Evolutionary conservation across 345 rosid species (phyloP), one percentile per base, ranked within the genome.

Genomic region (Jatropha curcas): DNA sequence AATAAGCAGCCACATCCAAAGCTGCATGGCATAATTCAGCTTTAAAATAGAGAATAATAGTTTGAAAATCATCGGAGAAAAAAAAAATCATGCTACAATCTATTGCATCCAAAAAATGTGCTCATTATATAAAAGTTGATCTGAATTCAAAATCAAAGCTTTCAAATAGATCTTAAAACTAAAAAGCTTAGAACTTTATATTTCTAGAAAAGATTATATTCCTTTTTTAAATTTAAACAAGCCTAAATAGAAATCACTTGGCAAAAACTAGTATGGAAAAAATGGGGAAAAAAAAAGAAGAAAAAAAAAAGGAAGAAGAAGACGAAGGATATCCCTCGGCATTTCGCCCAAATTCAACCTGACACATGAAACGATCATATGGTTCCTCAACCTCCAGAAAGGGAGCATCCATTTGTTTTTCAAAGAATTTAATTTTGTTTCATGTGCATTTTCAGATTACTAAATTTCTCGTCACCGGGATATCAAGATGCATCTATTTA

Each of bases 381-480:
- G 74, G 77, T 67, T 76, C 80, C 74, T 75, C 83, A 53, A 80
- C 77, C 83, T 68, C 64, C 10, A 25, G 24, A 57, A 60, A 72
- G 83, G 74, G 83, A 76, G 83, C 79, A 28, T 71, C 68, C 70
- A 14, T 51, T 52, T 34, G n/a, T n/a, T 50, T n/a, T 17, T 8
- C 13, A 11, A 8, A 5, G 3, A 34, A 61, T 8, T 8, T 41
- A 33, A 9, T 45, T 12, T 6, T 57, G 5, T 24, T 71, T 48
- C 73, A 71, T 35, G 73, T 48, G 19, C 71, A 31, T 62, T 20
- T 71, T 76, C 77, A n/a, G 77, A 80, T 80, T 80, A 80, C 83
- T 76, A 80, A 80, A 80, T n/a, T 27, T 71, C 17, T 80, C 83
- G 71, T 76, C 83, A 76, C 53, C 30, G 74, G 83, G 80, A 80